Percentiles rank a stretch among this genome's conserved stretches.
These are phyloP conservation scores for Pyrrhoderma noxium DNA, from an alignment of 1,284 basidiomycete species.

Conservation along the genomic window DNA sequence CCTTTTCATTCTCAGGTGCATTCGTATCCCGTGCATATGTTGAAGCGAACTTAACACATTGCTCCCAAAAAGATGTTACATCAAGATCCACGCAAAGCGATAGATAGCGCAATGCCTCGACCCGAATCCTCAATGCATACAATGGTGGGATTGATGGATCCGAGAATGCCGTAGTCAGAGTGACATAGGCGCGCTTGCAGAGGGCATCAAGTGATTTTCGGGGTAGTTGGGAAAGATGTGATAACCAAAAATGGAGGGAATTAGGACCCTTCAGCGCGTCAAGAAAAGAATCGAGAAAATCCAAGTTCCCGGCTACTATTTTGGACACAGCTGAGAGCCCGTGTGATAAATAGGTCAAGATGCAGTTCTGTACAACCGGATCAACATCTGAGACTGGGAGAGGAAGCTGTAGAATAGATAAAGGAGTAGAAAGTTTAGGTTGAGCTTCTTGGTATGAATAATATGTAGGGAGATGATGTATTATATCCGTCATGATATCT, in stretches of 20 bases:
- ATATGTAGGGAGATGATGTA: slow-evolving; percentile 35
- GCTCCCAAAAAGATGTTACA: slow-evolving; percentile 17
- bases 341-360: slow-evolving; percentile 52
- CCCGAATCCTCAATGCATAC: slow-evolving; percentile 40
- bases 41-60: slow-evolving; percentile 17
- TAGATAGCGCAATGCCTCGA: slow-evolving; percentile 30
- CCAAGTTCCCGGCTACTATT: slow-evolving; percentile 21
- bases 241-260: slow-evolving; percentile 49
- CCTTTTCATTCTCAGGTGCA: slow-evolving; percentile 11
- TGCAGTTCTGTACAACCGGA: slow-evolving; percentile 40
- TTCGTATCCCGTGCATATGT: slow-evolving; percentile 14
- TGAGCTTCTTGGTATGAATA: background rate
- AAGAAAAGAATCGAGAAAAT: slow-evolving; percentile 28
- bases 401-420: slow-evolving; percentile 41
- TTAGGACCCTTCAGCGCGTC: slow-evolving; percentile 30
- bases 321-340: slow-evolving; percentile 36
- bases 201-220: slow-evolving; percentile 49
- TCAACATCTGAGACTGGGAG: slow-evolving; percentile 32
- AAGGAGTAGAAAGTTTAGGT: slow-evolving; percentile 1
- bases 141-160: slow-evolving; percentile 20
- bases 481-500: slow-evolving; percentile 38
- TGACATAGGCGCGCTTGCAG: slow-evolving; percentile 51
- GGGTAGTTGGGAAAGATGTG: slow-evolving; percentile 35
- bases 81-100: slow-evolving; percentile 5
- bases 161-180: slow-evolving; percentile 35